A percentile compares a stretch with the other conserved stretches of the same genome.
Conservation (phyloP, 805 yeast species). For the Kregervanrija delftensis region DNA sequence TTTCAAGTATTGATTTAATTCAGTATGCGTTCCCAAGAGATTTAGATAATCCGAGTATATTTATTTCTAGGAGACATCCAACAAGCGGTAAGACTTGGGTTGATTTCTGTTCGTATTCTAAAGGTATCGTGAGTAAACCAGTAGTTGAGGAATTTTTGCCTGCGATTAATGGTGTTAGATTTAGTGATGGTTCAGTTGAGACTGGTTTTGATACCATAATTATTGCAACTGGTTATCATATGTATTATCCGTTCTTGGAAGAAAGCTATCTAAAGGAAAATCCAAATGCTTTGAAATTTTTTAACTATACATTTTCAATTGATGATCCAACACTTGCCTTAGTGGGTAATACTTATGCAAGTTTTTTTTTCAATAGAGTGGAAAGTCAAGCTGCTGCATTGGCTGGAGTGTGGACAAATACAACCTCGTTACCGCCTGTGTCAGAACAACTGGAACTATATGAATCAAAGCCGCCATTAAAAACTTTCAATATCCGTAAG, state of each 20-base stretch:
- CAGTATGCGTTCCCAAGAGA: constrained; percentile 27
- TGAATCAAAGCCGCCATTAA: neutral
- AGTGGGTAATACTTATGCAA: constrained; percentile 36
- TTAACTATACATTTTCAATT: constrained; percentile 30
- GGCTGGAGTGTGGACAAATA: constrained; percentile 48
- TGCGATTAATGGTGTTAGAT: constrained; percentile 16
- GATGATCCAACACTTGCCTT: constrained; percentile 38
- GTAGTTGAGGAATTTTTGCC: constrained; percentile 12
- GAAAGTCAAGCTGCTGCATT: constrained; percentile 47
- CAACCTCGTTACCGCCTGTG: constrained; percentile 31
- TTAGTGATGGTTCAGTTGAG: constrained; percentile 29
- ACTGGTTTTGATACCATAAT: constrained; percentile 33
- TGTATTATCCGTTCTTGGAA: constrained; percentile 35
- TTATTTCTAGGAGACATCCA: constrained; percentile 10
- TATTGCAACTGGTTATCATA: constrained; percentile 46
- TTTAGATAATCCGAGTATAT: constrained; percentile 21
- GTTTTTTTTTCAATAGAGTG: constrained; percentile 39
- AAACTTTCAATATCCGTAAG: constrained; percentile 3
- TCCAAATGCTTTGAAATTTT: constrained; percentile 12
- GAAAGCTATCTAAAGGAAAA: constrained; percentile 4
- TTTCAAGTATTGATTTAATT: constrained; percentile 34
- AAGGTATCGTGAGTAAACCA: constrained; percentile 15
- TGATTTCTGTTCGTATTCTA: constrained; percentile 7
- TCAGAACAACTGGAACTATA: constrained; percentile 31
- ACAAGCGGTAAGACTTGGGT: constrained; percentile 7